A percentile compares a stretch with the other conserved stretches of the same genome.
phyloP scores from a whole-genome alignment of 495 filamentous ascomycete species.

The Choiromyces venosus region DNA sequence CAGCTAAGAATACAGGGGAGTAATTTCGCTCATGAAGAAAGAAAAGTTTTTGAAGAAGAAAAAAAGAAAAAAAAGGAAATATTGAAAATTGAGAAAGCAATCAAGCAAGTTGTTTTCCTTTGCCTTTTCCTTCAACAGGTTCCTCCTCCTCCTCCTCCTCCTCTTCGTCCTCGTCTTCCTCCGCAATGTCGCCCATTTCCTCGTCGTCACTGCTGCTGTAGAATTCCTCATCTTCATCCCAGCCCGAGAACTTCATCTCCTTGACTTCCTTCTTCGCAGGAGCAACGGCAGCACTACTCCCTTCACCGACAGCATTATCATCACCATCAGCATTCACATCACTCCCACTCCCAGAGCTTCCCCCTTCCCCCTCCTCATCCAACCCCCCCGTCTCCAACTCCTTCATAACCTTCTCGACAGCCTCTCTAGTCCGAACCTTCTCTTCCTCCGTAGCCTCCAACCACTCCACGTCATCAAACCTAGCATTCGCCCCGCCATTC shows the following conservation, averaged over 20 bases:
- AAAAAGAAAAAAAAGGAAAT: neutral
- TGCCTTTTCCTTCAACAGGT: conserved; percentile 20
- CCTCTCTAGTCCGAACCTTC: conserved; percentile 74
- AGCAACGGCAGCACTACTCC: conserved; percentile 15
- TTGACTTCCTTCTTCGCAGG: conserved; percentile 46
- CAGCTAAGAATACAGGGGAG: neutral
- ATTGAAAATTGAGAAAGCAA: neutral
- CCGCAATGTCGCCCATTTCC: conserved; percentile 41
- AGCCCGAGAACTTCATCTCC: conserved; percentile 64
- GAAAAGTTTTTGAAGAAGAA: too few relatives aligned
- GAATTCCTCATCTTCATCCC: conserved; percentile 79
- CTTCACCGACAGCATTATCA: conserved; percentile 26
- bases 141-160: conserved; percentile 32
- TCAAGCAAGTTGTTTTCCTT: conserved; percentile 39
- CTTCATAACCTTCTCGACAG: conserved; percentile 71
- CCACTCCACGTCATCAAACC: conserved; percentile 82
- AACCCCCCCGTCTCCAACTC: conserved; percentile 47
- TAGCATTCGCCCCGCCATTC: conserved; percentile 58
- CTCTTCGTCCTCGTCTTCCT: conserved; percentile 28
- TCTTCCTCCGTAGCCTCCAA: conserved; percentile 85
- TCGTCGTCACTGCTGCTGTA: conserved; percentile 74
- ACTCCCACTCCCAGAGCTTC: conserved; percentile 50
- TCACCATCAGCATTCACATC: conserved; percentile 46
- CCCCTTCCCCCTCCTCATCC: conserved; percentile 52
- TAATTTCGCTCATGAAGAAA: neutral